Conservation (phyloP, 495 filamentous ascomycete genomes). For the Lichenothelia convexa region DNA sequence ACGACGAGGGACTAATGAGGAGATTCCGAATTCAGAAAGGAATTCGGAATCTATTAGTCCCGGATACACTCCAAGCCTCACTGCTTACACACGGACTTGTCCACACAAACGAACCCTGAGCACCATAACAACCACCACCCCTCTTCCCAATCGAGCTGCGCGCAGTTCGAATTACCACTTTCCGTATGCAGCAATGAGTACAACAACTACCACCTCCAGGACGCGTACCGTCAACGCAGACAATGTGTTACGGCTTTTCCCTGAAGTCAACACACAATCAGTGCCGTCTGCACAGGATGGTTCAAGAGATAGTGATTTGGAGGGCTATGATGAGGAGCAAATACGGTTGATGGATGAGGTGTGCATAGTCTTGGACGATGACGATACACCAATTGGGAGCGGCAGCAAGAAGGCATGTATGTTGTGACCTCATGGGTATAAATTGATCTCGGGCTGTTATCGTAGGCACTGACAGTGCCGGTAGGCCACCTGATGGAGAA, state of each 20-base stretch:
- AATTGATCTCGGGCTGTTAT: too few relatives aligned
- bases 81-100: too few relatives aligned
- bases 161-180: too few relatives aligned
- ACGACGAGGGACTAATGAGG: too few relatives aligned
- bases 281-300: conserved; percentile 22
- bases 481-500: conserved; percentile 86
- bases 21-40: too few relatives aligned
- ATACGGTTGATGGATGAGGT: conserved; percentile 98
- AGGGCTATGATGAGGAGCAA: conserved; percentile 92
- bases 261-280: conserved; percentile 84
- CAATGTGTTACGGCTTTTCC: conserved; percentile 75
- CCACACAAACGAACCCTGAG: too few relatives aligned
- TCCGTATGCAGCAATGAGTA: too few relatives aligned
- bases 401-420: conserved; percentile 96
- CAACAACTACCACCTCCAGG: conserved; percentile 26
- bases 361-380: conserved; percentile 86
- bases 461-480: conserved; percentile 1
- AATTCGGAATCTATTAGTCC: too few relatives aligned
- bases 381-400: conserved; percentile 87
- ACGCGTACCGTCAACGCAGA: conserved; percentile 54
- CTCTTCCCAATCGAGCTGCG: too few relatives aligned
- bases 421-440: conserved; percentile 15
- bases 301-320: conserved; percentile 30
- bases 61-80: too few relatives aligned
- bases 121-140: too few relatives aligned